Percentiles rank a stretch among this genome's conserved stretches.
These are phyloP conservation scores for Leccinum cinnamomeum DNA, from an alignment of 1,284 basidiomycete genomes.

Conservation along the genomic window DNA sequence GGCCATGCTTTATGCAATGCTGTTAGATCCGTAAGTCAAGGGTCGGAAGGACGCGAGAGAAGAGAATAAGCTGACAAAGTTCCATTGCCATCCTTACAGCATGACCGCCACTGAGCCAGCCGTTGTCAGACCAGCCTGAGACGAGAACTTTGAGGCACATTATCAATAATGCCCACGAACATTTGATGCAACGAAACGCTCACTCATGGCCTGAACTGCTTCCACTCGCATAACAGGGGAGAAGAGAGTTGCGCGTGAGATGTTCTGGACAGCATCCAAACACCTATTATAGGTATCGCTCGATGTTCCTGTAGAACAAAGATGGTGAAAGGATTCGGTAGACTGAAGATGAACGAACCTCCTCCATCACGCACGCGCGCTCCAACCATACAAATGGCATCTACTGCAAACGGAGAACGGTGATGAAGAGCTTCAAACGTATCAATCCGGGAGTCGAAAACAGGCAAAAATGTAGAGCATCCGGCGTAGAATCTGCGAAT, in stretches of 20 bases:
- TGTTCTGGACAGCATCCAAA: constrained; percentile 79
- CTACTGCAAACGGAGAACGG: constrained; percentile 81
- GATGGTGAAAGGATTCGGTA: constrained; percentile 4
- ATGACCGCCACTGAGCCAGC: constrained; percentile 89
- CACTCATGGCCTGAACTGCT: constrained; percentile 89
- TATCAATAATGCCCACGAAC: constrained; percentile 6
- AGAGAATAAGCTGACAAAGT: constrained; percentile 54
- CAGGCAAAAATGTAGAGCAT: constrained; percentile 86
- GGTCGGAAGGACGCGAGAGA: constrained; percentile 6
- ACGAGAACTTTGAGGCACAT: constrained; percentile 61
- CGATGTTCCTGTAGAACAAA: constrained; percentile 45
- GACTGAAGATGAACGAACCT: constrained; percentile 44
- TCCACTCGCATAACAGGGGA: constrained; percentile 80
- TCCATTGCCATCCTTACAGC: constrained; percentile 94
- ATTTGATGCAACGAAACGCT: constrained; percentile 30
- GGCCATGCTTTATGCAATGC: constrained; percentile 91
- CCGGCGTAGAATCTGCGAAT: constrained; percentile 74
- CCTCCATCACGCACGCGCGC: constrained; percentile 86
- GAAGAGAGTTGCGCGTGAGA: constrained; percentile 84
- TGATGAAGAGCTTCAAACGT: constrained; percentile 79
- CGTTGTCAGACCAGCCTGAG: constrained; percentile 89
- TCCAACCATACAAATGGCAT: constrained; percentile 88
- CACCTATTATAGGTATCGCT: constrained; percentile 68
- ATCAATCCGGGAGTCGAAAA: constrained; percentile 77
- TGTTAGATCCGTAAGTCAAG: constrained; percentile 31